phyloP scores from a whole-genome alignment of 176 grass and related monocot species.

The Aegilops tauschii region DNA sequence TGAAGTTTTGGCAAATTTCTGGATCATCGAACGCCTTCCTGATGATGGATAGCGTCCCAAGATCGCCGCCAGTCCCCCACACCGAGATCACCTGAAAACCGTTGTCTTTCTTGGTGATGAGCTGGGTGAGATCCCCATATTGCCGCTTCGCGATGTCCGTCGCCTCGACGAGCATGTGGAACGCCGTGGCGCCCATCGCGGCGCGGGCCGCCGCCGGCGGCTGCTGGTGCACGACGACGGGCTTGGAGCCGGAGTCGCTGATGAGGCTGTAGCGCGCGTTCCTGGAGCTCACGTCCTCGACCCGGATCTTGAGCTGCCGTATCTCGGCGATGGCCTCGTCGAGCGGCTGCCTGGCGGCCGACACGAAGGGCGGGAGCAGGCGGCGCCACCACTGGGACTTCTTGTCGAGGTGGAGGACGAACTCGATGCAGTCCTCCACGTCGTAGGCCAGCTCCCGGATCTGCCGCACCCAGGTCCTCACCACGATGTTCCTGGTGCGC shows the following conservation, averaged over 20 bases:
- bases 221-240: not conserved
- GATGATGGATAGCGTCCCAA: constrained; percentile 1
- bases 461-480: constrained; percentile 20
- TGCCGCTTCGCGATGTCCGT: not conserved
- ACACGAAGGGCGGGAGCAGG: not conserved
- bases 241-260: not conserved
- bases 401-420: not conserved
- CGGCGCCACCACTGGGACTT: constrained; percentile 17
- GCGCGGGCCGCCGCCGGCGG: not conserved
- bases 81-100: not conserved
- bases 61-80: not conserved
- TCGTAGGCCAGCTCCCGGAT: constrained; percentile 22
- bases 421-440: constrained; percentile 31
- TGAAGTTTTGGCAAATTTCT: not conserved
- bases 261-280: constrained; percentile 4
- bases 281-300: constrained; percentile 19
- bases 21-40: not conserved
- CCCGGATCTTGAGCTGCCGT: constrained; percentile 6
- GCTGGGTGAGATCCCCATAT: not conserved
- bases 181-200: not conserved
- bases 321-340: not conserved
- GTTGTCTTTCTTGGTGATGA: not conserved
- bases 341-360: not conserved
- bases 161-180: not conserved
- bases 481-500: not conserved